Percentiles rank a stretch among this genome's conserved stretches.
phyloP scores from a whole-genome alignment of 2,329 filamentous ascomycete species.

The Pseudogymnoascus sp. region DNA sequence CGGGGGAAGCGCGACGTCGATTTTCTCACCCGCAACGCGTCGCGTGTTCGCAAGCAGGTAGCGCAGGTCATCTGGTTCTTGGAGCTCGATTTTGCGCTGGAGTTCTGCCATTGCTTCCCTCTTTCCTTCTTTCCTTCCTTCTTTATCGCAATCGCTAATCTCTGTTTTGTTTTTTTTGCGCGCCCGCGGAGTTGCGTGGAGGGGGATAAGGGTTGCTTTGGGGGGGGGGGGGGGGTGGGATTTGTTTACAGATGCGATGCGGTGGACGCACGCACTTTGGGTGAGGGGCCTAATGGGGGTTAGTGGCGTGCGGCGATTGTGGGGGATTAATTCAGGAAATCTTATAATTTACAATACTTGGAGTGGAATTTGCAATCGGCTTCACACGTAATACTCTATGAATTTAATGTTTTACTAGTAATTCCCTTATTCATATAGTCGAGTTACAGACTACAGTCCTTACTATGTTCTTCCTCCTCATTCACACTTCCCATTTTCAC shows the following conservation, averaged over 20 bases:
- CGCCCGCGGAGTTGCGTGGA: neutral
- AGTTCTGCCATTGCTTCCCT: conserved; percentile 24
- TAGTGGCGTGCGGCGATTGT: neutral
- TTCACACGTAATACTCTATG: neutral
- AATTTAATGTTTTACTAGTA: neutral
- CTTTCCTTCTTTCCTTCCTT: no score
- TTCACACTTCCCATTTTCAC: conserved; percentile 6
- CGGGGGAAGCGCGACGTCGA: conserved; percentile 61
- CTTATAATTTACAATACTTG: no score
- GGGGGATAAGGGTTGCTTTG: neutral
- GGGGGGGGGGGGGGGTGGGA: neutral
- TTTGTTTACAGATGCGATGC: neutral
- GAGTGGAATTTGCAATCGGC: neutral
- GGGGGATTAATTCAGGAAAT: no score
- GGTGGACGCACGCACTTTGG: neutral
- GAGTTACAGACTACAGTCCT: no score
- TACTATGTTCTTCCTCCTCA: no score
- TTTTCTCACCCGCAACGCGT: conserved; percentile 57
- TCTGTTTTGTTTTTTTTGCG: no score
- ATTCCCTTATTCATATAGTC: no score
- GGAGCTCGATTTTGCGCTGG: conserved; percentile 72
- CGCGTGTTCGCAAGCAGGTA: conserved; percentile 64
- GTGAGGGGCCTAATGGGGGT: neutral
- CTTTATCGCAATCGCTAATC: no score
- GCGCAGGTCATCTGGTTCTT: conserved; percentile 63